Base-by-base conservation (phyloP, 768 basidiomycete genomes). In the Scleroderma citrinum region DNA sequence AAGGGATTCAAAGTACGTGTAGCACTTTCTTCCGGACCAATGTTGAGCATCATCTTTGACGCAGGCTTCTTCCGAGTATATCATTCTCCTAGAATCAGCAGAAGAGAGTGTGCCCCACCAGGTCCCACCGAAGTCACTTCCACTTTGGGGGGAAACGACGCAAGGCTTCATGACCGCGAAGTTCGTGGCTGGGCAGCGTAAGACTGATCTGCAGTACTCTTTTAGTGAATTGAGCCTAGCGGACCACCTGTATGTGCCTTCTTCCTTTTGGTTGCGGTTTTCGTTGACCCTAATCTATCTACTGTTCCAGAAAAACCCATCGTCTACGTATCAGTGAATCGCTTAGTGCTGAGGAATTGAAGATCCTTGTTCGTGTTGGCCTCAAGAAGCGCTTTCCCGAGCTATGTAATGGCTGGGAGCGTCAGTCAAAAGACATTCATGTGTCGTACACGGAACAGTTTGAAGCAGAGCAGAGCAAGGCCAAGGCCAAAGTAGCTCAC, bases 1-100 rank as follows among this genome's bases (percentile, higher is more conserved):
- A 63, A 61, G 2, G 76, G 76, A 1, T 77, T 77, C 53, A 60
- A 54, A 48, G 77, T 78, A 51, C 20, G 61, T 31, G 19, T 41
- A 10, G 6, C 20, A 10, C 5, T 45, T 30, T 26, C 17, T 5
- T 17, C 11, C 20, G 6, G 5, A 8, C 24, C 38, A 16, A 36
- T 12, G 13, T 30, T 29, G 26, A 29, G 26, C 26, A 29, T 29
- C 26, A 29, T 29, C 26, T 29, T 8, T 29, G 26, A 4, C 32
- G 10, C 30, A 46, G 51, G 26, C 37, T n/a, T n/a, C 30, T 13
- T 43, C 49, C 49, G 59, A 54, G 44, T 36, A 49, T 37, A 53
- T 52, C 20, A 14, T 44, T 19, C 44, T 49, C 10, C 11, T 30
- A 17, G 42, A 49, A 8, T 40, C 51, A 13, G 52, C 50, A 21